Conservation (phyloP, 2,329 filamentous ascomycete species). For the Chaetoscypha palmicola region DNA sequence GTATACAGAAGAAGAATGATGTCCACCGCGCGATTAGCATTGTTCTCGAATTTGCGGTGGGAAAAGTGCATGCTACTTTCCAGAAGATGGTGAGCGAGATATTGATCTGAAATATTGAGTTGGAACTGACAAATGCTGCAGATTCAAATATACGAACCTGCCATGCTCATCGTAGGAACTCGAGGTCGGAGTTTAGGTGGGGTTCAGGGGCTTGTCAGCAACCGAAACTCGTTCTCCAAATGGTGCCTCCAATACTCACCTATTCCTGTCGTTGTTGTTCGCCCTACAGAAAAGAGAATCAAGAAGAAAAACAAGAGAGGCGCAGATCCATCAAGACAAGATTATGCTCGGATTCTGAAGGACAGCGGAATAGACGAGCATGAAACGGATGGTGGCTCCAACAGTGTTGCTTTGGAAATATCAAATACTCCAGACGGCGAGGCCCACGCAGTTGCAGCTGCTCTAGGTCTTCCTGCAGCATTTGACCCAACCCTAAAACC, state of each 20-base stretch:
- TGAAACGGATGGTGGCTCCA: constrained; percentile 26
- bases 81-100: constrained; percentile 58
- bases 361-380: constrained; percentile 40
- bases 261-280: constrained; percentile 67
- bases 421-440: constrained; percentile 47
- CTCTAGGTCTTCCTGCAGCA: constrained; percentile 52
- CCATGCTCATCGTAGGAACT: constrained; percentile 66
- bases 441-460: constrained; percentile 56
- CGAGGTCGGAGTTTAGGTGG: constrained; percentile 61
- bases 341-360: constrained; percentile 59
- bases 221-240: constrained; percentile 57
- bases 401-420: constrained; percentile 21
- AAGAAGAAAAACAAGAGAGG: constrained; percentile 66
- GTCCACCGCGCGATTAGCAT: constrained; percentile 66
- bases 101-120: not conserved
- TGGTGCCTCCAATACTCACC: constrained; percentile 70
- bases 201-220: constrained; percentile 61
- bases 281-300: constrained; percentile 60
- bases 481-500: constrained; percentile 60
- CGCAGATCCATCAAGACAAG: constrained; percentile 53
- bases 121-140: constrained; percentile 30
- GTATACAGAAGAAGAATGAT: constrained; percentile 62
- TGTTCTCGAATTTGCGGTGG: constrained; percentile 64
- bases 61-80: constrained; percentile 65
- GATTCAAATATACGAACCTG: constrained; percentile 69